Evolutionary conservation across 2,329 filamentous ascomycete species (phyloP), one percentile per base, ranked within the genome.

Genomic region (Cladosporium sphaerospermum): DNA sequence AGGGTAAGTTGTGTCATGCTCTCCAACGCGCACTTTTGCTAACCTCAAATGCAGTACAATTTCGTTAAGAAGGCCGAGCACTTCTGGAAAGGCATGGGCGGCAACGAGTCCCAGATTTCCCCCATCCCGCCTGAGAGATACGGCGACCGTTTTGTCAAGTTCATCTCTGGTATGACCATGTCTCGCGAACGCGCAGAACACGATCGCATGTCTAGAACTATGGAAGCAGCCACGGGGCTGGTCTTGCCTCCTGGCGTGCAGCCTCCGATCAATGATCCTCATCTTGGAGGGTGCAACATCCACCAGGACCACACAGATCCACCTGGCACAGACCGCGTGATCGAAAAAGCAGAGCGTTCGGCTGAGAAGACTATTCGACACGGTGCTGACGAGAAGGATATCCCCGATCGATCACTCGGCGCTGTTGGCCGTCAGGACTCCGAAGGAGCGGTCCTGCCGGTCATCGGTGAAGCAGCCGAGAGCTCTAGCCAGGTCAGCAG

Each of bases 31-130:
- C 8, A 23, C 3, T 46, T 36, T 39, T 23, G n/a, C 23, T 51
- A 31, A 51, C 33, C 5, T 2, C 28, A 18, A 28, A 13, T 11
- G 16, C 63, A 95, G 89, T 99, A 97, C 69, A 90, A 90, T 61
- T 83, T 91, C 59, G 81, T 96, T 71, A 99, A 99, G 74, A 92
- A 93, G 67, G 81, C 92, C 57, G 93, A 99, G 71, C 86, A 97
- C 71, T 93, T 97, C 72, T 93, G 91, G 86, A 99, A 99, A 75
- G 92, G 93, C 36, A 75, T 97, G 55, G 89, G 86, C 2, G 81
- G 84, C 63, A 88, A 93, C 63, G 85, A 89, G 62, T 83, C 81
- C 33, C 85, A 96, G 67, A 97, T 99, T 56, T 97, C 92, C 0
- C 90, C 93, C 2, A 85, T 97, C 19, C 88, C 91, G 0, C 92